Conservation (phyloP, 768 basidiomycete genomes). For the Boletus rubescentipes region DNA sequence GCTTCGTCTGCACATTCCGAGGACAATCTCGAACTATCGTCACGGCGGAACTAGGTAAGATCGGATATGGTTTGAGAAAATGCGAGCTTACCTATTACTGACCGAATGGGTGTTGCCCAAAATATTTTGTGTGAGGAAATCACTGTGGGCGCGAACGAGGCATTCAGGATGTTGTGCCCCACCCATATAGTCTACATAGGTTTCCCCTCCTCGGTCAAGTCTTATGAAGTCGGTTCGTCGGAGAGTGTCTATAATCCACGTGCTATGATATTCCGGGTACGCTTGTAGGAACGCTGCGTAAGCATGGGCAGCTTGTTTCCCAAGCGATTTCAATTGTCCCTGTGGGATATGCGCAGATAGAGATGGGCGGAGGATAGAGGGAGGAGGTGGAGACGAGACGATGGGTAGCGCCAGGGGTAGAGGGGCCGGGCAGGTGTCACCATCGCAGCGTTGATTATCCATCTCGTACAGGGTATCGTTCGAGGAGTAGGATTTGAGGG, state of each 20-base stretch:
- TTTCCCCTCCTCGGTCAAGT: slow-evolving; percentile 62
- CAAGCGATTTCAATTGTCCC: slow-evolving; percentile 19
- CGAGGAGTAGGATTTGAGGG: slow-evolving; percentile 36
- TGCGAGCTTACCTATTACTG: slow-evolving; percentile 59
- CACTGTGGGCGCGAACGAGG: slow-evolving; percentile 66
- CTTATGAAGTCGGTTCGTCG: slow-evolving; percentile 61
- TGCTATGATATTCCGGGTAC: slow-evolving; percentile 58
- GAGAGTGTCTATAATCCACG: slow-evolving; percentile 70
- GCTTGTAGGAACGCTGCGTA: slow-evolving; percentile 48
- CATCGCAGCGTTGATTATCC: slow-evolving; percentile 12
- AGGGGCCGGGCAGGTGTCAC: slow-evolving; percentile 2
- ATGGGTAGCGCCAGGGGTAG: neutral
- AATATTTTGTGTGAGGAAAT: slow-evolving; percentile 63
- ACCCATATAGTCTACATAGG: slow-evolving; percentile 87
- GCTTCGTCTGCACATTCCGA: slow-evolving; percentile 66
- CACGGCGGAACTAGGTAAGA: neutral
- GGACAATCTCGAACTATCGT: slow-evolving; percentile 65
- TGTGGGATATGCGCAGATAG: slow-evolving; percentile 29
- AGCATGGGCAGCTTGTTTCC: slow-evolving; percentile 40
- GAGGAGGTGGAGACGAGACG: neutral
- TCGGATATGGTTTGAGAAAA: neutral
- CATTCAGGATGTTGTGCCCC: slow-evolving; percentile 79
- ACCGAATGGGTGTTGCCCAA: slow-evolving; percentile 86
- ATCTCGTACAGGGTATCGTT: slow-evolving; percentile 41
- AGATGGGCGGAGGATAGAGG: slow-evolving; percentile 6